Evolutionary conservation across 805 yeast genomes (phyloP).

Genomic region (Kodamaea laetipori): DNA sequence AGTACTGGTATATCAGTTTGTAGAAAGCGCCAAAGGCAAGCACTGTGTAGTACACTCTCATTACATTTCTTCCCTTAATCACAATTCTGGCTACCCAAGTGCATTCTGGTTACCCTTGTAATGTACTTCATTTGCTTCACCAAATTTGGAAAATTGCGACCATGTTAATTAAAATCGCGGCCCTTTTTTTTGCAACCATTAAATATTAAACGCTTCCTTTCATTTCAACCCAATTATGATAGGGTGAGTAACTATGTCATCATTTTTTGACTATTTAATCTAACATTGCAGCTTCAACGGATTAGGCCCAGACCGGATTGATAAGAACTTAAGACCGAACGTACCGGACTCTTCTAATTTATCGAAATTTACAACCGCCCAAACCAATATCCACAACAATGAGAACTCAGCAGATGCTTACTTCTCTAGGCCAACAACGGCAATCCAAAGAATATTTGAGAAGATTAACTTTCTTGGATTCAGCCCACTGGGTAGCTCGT

Average conservation of each 20-base stretch:
- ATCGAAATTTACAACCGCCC: conserved; percentile 10
- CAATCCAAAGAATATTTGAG: conserved; percentile 24
- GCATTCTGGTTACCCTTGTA: too few relatives aligned
- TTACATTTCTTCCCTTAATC: too few relatives aligned
- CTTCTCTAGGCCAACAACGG: conserved; percentile 25
- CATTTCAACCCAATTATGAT: too few relatives aligned
- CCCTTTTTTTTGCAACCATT: conserved; percentile 7
- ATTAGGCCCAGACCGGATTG: not conserved
- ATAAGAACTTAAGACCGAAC: not conserved
- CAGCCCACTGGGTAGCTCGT: not conserved
- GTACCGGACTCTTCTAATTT: conserved; percentile 10
- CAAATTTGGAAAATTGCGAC: conserved; percentile 9
- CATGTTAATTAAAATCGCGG: conserved; percentile 8
- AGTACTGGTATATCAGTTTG: not conserved
- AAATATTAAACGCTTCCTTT: not conserved
- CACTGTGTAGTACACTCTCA: too few relatives aligned
- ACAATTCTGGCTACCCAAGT: too few relatives aligned
- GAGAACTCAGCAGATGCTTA: conserved; percentile 16
- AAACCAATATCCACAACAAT: conserved; percentile 11
- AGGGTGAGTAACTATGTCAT: too few relatives aligned
- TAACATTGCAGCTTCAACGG: not conserved
- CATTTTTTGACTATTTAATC: not conserved
- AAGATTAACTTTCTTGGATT: conserved; percentile 16
- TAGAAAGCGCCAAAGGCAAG: too few relatives aligned
- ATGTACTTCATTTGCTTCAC: too few relatives aligned